Base-by-base conservation (phyloP, 805 yeast species). In the Novakomyces olei region DNA sequence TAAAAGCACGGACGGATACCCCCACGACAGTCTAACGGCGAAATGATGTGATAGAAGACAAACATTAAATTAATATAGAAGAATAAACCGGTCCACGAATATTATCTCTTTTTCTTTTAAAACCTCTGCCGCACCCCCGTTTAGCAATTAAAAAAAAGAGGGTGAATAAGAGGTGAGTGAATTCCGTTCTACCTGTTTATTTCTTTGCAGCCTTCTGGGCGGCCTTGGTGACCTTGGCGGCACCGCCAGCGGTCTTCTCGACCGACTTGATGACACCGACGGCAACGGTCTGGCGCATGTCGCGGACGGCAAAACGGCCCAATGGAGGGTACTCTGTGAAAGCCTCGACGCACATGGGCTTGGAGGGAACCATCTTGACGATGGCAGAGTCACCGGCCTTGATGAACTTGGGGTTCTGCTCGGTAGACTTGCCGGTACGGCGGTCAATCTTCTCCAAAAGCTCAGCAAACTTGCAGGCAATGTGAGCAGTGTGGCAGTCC, bases 241-340 rank as follows among this genome's bases (percentile, higher is more conserved):
- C 78, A 55, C 62, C 65, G 54, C 78, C 77, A 63, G 63, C 65
- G 48, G 77, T 56, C 76, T 80, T 80, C 55, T 68, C 91, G 52
- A 80, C 92, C 45, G 80, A 63, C 74, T 85, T 85, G 77, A 85
- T 77, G 58, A 83, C 93, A 78, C 95, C 95, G 60, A 83, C 95
- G 60, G 95, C 95, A 55, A 83, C 95, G 53, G 95, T 83, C 69
- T 81, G 94, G 77, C 95, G 78, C 95, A 81, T 81, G 68, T 81
- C 95, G 77, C 95, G 83, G 72, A 81, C 94, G 60, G 85, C 85
- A 65, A 85, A 68, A 74, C 96, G 81, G 65, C 93, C 88, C 61
- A 85, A 64, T 65, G 91, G 93, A 60, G 85, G 93, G 73, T 85
- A 81, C 57, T 80, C 88, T 55, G 72, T 64, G 73, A 72, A 85